These are phyloP conservation scores for Gyromitra esculenta DNA, from an alignment of 2,329 filamentous ascomycete species.

Conservation along the genomic window DNA sequence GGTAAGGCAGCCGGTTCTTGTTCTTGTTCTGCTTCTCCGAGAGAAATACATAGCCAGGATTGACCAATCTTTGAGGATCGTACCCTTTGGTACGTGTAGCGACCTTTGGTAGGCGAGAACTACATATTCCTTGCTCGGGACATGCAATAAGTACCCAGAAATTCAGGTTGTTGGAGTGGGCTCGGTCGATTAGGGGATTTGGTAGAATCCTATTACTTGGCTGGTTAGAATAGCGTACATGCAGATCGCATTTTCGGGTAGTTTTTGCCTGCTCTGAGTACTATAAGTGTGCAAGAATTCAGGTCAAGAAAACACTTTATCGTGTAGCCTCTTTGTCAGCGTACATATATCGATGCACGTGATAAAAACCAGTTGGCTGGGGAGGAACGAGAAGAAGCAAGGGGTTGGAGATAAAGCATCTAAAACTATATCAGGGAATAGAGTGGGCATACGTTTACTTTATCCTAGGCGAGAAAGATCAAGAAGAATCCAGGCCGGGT, in stretches of 20 bases:
- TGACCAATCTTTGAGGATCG: background rate
- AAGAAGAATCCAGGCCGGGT: too few relatives aligned
- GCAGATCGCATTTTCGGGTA: background rate
- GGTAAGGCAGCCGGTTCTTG: constrained; percentile 11
- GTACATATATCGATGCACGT: background rate
- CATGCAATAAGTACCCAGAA: too few relatives aligned
- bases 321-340: too few relatives aligned
- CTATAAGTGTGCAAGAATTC: too few relatives aligned
- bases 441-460: too few relatives aligned
- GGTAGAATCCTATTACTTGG: background rate
- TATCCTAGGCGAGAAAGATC: too few relatives aligned
- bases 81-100: background rate
- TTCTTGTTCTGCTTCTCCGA: background rate
- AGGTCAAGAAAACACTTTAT: too few relatives aligned
- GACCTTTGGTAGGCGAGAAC: background rate
- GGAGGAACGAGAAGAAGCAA: background rate
- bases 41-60: background rate
- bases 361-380: background rate
- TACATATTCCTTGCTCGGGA: background rate
- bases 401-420: background rate
- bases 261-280: background rate
- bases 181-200: background rate
- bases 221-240: too few relatives aligned
- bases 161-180: too few relatives aligned
- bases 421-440: background rate